Conservation (phyloP, 352 stramenopile genomes). For the Phytophthora ohioensis region DNA sequence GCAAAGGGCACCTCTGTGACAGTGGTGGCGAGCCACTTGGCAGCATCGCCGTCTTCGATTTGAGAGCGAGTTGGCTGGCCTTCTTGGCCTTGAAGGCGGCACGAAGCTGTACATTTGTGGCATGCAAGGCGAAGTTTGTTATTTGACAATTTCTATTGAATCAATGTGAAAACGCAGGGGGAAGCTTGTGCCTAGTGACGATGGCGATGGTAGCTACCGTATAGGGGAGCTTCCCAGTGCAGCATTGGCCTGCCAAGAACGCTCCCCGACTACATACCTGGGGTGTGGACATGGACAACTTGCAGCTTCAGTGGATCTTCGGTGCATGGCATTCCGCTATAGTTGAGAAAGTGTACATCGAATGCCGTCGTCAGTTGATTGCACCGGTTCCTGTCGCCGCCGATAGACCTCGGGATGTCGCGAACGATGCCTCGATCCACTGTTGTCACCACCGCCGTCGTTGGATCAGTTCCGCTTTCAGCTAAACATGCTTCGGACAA, state of each 20-base stretch:
- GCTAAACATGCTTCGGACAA: constrained; percentile 58
- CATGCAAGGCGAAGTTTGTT: not conserved
- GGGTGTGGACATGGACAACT: no score
- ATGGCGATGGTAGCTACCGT: not conserved
- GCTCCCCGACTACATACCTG: no score
- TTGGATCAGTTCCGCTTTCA: constrained; percentile 31
- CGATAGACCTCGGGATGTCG: not conserved
- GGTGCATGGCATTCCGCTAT: constrained; percentile 6
- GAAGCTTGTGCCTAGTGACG: constrained; percentile 4
- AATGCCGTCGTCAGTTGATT: constrained; percentile 1
- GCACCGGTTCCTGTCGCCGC: constrained; percentile 3
- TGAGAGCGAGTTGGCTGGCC: not conserved
- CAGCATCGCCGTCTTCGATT: not conserved
- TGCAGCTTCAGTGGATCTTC: not conserved
- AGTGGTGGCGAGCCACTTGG: no score
- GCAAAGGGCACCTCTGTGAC: no score
- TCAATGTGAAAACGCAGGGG: constrained; percentile 27
- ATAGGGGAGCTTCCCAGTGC: not conserved
- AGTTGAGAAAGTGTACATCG: not conserved
- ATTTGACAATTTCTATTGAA: constrained; percentile 37
- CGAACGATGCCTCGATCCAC: not conserved
- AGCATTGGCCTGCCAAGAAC: no score
- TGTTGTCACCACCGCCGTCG: not conserved
- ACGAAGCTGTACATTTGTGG: not conserved
- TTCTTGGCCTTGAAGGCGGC: not conserved